phyloP scores from a whole-genome alignment of 495 filamentous ascomycete species.

The Amphirosellinia nigrospora region DNA sequence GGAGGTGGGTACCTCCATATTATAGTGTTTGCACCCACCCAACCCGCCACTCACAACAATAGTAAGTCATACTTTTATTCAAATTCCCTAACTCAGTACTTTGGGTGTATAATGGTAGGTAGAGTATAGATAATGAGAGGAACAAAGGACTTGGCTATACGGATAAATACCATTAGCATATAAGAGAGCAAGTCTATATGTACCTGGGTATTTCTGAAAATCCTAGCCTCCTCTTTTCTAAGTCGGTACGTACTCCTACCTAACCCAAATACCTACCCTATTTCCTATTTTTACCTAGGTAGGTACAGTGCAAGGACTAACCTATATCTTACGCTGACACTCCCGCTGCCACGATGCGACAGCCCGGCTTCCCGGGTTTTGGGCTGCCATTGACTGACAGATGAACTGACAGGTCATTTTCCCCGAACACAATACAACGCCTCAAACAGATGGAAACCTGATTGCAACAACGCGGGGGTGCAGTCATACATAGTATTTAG shows the following conservation, averaged over 20 bases:
- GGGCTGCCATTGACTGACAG: slow-evolving; percentile 21
- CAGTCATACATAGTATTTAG: no score
- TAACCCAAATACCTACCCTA: slow-evolving; percentile 5
- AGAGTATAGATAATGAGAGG: neutral
- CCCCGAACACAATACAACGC: slow-evolving; percentile 7
- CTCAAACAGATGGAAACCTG: slow-evolving; percentile 23
- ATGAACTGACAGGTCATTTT: slow-evolving; percentile 26
- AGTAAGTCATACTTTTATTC: neutral
- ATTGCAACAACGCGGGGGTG: slow-evolving; percentile 9
- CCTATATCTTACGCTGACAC: slow-evolving; percentile 1
- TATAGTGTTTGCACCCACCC: neutral
- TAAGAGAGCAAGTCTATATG: neutral
- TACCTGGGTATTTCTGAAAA: neutral
- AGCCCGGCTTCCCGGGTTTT: slow-evolving; percentile 29
- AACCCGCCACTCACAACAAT: neutral
- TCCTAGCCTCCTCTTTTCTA: neutral
- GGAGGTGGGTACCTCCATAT: neutral
- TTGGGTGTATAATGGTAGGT: no score
- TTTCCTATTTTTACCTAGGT: slow-evolving; percentile 15
- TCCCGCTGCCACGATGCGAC: slow-evolving; percentile 22
- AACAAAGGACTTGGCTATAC: neutral
- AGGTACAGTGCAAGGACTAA: slow-evolving; percentile 1
- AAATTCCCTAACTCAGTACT: neutral
- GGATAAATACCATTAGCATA: neutral
- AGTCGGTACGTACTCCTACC: neutral